Conservation (phyloP, 331 rosid genomes). For the Spiraea crenata region DNA sequence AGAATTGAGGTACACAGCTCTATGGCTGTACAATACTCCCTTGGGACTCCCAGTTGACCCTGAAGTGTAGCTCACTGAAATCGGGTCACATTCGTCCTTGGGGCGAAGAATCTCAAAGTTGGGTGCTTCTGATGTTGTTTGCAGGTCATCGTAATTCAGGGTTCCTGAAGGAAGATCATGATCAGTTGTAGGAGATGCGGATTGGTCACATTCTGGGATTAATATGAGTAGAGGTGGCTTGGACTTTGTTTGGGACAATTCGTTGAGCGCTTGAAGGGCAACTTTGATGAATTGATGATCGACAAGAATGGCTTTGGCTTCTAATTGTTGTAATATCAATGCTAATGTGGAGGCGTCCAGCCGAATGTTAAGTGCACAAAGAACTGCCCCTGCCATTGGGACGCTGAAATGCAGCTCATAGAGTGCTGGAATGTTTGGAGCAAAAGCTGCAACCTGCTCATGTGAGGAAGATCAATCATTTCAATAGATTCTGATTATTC, state of each 20-base stretch:
- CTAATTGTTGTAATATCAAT: slow-evolving; percentile 45
- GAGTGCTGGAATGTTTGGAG: slow-evolving; percentile 73
- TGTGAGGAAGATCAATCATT: neutral
- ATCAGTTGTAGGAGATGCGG: neutral
- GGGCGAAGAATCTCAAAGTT: slow-evolving; percentile 37
- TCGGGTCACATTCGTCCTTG: slow-evolving; percentile 52
- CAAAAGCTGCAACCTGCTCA: slow-evolving; percentile 67
- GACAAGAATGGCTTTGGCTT: slow-evolving; percentile 58
- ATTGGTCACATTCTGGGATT: slow-evolving; percentile 35
- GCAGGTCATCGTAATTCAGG: slow-evolving; percentile 39
- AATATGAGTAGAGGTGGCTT: slow-evolving; percentile 57
- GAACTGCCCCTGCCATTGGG: slow-evolving; percentile 82
- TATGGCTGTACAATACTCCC: slow-evolving; percentile 76
- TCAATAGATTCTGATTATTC: too few species aligned
- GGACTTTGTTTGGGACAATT: slow-evolving; percentile 28
- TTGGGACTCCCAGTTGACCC: slow-evolving; percentile 84
- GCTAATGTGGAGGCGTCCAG: slow-evolving; percentile 54
- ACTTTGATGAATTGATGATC: slow-evolving; percentile 48
- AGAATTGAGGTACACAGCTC: slow-evolving; percentile 68
- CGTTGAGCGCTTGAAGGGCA: slow-evolving; percentile 40
- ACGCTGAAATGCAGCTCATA: slow-evolving; percentile 77
- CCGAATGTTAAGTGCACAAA: slow-evolving; percentile 61
- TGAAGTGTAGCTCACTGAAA: slow-evolving; percentile 79
- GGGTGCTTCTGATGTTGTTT: slow-evolving; percentile 25
- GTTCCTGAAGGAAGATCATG: slow-evolving; percentile 27